Base-by-base conservation (phyloP, 2,329 filamentous ascomycete genomes). In the Boeremia exigua region DNA sequence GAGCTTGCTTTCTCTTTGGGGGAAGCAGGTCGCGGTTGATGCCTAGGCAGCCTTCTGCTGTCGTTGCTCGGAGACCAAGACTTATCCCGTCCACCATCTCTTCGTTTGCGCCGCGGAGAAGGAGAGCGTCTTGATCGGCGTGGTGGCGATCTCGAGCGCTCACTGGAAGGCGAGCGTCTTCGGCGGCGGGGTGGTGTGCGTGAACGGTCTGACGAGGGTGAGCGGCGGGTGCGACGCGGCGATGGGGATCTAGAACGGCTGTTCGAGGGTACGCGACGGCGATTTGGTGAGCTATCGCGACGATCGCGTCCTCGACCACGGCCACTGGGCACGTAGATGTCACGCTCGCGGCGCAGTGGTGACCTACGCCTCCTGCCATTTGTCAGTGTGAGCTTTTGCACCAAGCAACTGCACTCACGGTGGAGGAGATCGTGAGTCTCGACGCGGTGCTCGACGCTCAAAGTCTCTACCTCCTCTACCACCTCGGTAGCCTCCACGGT, bases 251-350 rank as follows among this genome's bases (percentile, higher is more conserved):
- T 61, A 19, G 68, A 69, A 29, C 58, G 66, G 42, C 64, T 69
- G 46, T 59, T 64, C 10, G 75, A 70, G 29, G 65, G 68, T 47
- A 72, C 74, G 53, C 71, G 75, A 46, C 70, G 69, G n/a, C 68
- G 69, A n/a, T 67, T 63, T 52, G 60, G 68, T 53, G 69, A 69
- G 33, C 67, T 66, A 42, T 71, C 69, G 29, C 70, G 78, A 69
- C 64, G 77, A 47, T 63, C 66, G 57, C 71, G 77, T 68, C 66
- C 66, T 30, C 62, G 65, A 55, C 69, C 67, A 53, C 61, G 64
- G 58, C 76, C 67, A 19, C 75, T 67, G 14, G 85, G 85, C 33
- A 86, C 78, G 66, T 87, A 88, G 27, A 81, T 80, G 68, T 88
- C 85, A 54, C 78, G 77, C 48, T 82, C 80, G 30, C 82, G 81